Conservation (phyloP, 129 eudicot species). For the Flaveria linearis region DNA sequence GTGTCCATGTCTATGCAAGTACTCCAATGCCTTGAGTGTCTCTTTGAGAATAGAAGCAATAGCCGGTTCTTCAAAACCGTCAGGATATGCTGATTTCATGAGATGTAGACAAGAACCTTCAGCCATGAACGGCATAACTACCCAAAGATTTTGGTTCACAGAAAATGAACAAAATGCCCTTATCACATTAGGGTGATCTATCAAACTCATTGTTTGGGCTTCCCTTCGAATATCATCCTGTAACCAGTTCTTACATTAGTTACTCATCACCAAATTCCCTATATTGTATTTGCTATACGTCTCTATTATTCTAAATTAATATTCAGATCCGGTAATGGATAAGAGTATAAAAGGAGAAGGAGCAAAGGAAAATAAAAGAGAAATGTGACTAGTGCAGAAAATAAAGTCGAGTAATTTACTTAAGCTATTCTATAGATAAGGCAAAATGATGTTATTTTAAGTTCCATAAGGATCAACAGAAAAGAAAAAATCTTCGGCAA, state of each 20-base stretch:
- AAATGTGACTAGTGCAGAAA: neutral
- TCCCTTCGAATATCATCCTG: conserved; percentile 99
- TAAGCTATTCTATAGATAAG: neutral
- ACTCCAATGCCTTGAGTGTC: conserved; percentile 92
- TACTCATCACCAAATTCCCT: conserved; percentile 15
- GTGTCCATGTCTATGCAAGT: conserved; percentile 91
- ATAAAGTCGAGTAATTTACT: neutral
- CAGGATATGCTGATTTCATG: conserved; percentile 92
- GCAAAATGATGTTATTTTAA: conserved; percentile 1
- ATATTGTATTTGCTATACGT: neutral
- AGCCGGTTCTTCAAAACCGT: conserved; percentile 92
- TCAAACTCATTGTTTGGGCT: conserved; percentile 91
- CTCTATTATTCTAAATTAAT: conserved; percentile 2
- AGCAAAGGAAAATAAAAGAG: no score
- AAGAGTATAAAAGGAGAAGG: no score
- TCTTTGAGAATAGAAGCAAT: conserved; percentile 83
- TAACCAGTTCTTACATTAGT: conserved; percentile 32
- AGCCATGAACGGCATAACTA: conserved; percentile 98
- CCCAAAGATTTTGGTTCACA: conserved; percentile 92
- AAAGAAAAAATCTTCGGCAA: neutral
- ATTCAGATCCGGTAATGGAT: neutral
- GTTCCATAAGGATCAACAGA: neutral
- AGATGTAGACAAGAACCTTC: conserved; percentile 99
- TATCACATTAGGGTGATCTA: conserved; percentile 91
- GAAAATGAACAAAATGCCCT: conserved; percentile 88